These are phyloP conservation scores for Epichloe typhina DNA, from an alignment of 2,329 filamentous ascomycete genomes.

Conservation along the genomic window DNA sequence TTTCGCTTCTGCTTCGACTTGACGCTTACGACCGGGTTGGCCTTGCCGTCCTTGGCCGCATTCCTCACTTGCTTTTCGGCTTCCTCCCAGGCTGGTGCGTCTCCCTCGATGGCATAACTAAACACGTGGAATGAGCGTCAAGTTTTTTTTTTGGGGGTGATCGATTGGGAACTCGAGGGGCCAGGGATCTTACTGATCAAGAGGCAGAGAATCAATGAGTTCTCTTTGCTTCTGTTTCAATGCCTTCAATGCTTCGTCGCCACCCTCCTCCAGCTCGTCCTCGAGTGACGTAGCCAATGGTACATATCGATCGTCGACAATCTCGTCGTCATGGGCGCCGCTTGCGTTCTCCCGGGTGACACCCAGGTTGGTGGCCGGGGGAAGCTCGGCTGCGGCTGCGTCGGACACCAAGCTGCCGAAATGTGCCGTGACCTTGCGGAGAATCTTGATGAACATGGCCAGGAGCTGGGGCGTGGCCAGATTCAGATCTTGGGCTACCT, in stretches of 20 bases:
- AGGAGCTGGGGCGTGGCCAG: conserved; percentile 68
- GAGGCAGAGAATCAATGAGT: conserved; percentile 77
- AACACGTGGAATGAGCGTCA: conserved; percentile 1
- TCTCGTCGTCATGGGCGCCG: conserved; percentile 56
- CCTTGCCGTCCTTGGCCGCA: conserved; percentile 40
- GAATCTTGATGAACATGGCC: conserved; percentile 94
- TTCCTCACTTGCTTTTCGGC: conserved; percentile 63
- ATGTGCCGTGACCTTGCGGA: conserved; percentile 71
- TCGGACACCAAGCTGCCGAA: conserved; percentile 65
- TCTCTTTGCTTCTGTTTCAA: conserved; percentile 71
- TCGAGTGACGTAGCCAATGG: conserved; percentile 60
- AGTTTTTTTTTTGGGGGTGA: background rate
- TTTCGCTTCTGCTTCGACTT: conserved; percentile 76
- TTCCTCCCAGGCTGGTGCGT: conserved; percentile 49
- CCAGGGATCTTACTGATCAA: conserved; percentile 46
- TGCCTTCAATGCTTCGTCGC: conserved; percentile 57
- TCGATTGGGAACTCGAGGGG: too few species aligned
- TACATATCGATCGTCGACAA: conserved; percentile 51
- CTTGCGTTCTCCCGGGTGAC: conserved; percentile 46
- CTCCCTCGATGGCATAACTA: conserved; percentile 53
- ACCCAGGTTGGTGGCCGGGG: conserved; percentile 42
- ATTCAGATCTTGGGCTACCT: conserved; percentile 63
- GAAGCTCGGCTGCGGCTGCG: conserved; percentile 56
- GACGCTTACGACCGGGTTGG: conserved; percentile 60
- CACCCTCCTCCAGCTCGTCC: conserved; percentile 75